A percentile compares a stretch with the other conserved stretches of the same genome.
phyloP scores from a whole-genome alignment of 1,284 basidiomycete genomes.

The Moesziomyces antarcticus region DNA sequence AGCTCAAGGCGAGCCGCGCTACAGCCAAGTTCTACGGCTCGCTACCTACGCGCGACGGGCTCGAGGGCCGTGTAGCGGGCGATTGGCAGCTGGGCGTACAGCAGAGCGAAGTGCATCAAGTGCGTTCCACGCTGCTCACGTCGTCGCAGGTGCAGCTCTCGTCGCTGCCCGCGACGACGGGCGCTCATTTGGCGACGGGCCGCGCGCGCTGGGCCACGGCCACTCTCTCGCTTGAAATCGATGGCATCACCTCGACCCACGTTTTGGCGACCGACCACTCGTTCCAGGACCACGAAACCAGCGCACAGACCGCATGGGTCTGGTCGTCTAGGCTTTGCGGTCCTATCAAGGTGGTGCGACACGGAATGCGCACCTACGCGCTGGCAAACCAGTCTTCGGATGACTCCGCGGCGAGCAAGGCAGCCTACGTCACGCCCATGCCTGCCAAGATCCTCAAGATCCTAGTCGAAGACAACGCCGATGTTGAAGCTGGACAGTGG shows the following conservation, averaged over 20 bases:
- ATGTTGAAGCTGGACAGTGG: slow-evolving; percentile 4
- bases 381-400: slow-evolving; percentile 6
- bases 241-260: slow-evolving; percentile 6
- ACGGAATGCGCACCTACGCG: slow-evolving; percentile 8
- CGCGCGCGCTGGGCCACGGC: slow-evolving; percentile 5
- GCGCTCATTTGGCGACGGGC: neutral
- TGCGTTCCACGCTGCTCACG: slow-evolving; percentile 3
- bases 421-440: slow-evolving; percentile 3
- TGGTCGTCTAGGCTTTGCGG: slow-evolving; percentile 3
- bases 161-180: slow-evolving; percentile 2
- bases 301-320: slow-evolving; percentile 4
- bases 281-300: slow-evolving; percentile 4
- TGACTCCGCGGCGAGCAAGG: slow-evolving; percentile 4
- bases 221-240: slow-evolving; percentile 4
- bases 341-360: slow-evolving; percentile 4
- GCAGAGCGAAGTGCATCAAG: neutral
- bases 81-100: slow-evolving; percentile 6
- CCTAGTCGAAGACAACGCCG: slow-evolving; percentile 1
- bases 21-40: slow-evolving; percentile 8
- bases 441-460: slow-evolving; percentile 9
- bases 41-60: slow-evolving; percentile 5
- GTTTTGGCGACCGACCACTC: slow-evolving; percentile 2
- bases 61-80: neutral
- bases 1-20: slow-evolving; percentile 4
- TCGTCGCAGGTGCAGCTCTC: slow-evolving; percentile 8